Base-by-base conservation (phyloP, 169 alveolate species). In the Eimeria praecox region DNA sequence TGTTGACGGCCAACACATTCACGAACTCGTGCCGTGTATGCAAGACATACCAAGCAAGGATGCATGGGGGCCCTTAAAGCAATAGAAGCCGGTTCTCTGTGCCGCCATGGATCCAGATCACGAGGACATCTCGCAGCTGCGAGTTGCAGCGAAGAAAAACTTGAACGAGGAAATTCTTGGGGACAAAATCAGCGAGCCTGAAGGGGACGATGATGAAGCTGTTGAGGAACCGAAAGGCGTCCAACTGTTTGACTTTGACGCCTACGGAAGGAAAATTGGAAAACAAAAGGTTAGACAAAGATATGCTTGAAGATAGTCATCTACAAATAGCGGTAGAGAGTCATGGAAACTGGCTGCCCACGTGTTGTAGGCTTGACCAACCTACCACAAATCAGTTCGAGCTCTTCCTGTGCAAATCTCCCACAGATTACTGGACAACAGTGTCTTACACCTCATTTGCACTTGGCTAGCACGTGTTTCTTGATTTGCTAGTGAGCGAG, bases 171-270 rank as follows among this genome's bases (percentile, higher is more conserved):
- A 85, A 12, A 27, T 44, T 82, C 46, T 82, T 44, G 90, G 71
- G 54, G 90, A 82, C 12, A 82, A n/a, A 30, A 62, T 49, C 4
- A 59, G 92, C 56, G 92, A 92, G 40, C 92, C 56, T 16, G 92
- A 46, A 8, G 91, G 44, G 22, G 96, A 44, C 33, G 96, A 91
- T 9, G 90, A 52, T 20, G 82, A 44, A 35, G 90, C 54, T 18
- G 75, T n/a, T 18, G 90, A 82, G 46, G 88, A 82, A 38, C 92
- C 75, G 62, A 64, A 62, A 44, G 96, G 90, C 69, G 95, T 92
- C 1, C 64, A 77, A 40, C 95, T 92, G 85, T 92, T 92, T 30
- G 95, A 92, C 95, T 92, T 77, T 40, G 95, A 92, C 44, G 95
- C 85, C 33, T 85, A 92, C 54, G 94, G 94, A 30, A 75, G 95